Evolutionary conservation across 169 alveolate species (phyloP).

Genomic region (Miamiensis avidus): DNA sequence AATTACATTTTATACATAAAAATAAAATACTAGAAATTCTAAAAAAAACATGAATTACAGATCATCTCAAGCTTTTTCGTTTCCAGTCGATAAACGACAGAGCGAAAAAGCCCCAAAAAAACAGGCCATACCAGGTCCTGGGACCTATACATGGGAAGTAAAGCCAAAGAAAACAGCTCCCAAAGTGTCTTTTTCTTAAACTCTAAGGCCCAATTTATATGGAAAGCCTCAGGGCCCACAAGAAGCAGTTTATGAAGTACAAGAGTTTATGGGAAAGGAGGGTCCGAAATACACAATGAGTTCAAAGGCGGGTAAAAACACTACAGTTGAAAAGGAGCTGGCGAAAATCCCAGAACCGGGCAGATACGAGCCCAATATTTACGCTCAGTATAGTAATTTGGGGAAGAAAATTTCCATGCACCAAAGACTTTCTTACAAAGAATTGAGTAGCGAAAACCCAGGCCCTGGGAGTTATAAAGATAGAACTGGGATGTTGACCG

Average conservation of each 20-base stretch:
- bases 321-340: background rate
- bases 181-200: background rate
- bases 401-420: background rate
- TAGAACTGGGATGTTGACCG: background rate
- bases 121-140: background rate
- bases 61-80: no score
- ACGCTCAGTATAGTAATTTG: background rate
- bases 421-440: background rate
- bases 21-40: no score
- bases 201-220: background rate
- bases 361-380: background rate
- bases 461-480: background rate
- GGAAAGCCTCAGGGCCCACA: background rate
- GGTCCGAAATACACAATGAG: background rate
- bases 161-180: background rate
- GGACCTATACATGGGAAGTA: background rate
- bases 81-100: background rate
- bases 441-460: background rate
- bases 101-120: background rate
- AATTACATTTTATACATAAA: no score
- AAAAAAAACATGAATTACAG: no score
- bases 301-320: background rate
- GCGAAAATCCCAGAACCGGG: background rate
- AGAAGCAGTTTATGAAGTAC: no score
- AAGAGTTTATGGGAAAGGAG: background rate